Evolutionary conservation across 305 asterid genomes (phyloP).

Genomic region (Rubia occidens): DNA sequence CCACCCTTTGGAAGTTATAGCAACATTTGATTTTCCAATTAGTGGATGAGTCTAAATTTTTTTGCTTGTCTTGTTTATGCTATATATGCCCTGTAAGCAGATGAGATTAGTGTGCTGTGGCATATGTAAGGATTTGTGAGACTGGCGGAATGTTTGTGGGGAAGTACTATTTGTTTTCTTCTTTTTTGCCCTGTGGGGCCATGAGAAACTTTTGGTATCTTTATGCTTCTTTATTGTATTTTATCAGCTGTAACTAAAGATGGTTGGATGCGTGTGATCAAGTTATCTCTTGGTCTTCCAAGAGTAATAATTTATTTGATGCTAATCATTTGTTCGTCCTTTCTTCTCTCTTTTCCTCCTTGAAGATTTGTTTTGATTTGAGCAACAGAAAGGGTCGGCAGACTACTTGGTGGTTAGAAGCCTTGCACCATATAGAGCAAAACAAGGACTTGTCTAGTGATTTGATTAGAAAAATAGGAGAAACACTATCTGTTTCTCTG

Average conservation of each 20-base stretch:
- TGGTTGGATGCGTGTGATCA: not conserved
- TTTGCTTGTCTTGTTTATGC: not conserved
- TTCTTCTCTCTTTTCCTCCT: not conserved
- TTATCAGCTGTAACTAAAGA: not conserved
- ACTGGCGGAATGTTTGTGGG: not conserved
- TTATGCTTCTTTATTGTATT: not conserved
- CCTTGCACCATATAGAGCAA: conserved; percentile 73
- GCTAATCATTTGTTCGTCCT: not conserved
- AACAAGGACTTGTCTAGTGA: conserved; percentile 47
- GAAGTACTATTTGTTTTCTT: not conserved
- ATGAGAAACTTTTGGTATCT: not conserved
- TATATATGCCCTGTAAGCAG: not conserved
- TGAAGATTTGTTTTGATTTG: conserved; percentile 56
- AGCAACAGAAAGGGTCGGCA: conserved; percentile 43
- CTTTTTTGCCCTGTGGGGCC: not conserved
- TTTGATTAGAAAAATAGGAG: conserved; percentile 67
- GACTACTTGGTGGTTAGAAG: conserved; percentile 83
- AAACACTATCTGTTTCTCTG: conserved; percentile 60
- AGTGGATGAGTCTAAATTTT: not conserved
- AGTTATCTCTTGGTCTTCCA: not conserved
- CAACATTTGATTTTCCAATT: not conserved
- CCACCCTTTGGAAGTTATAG: not conserved
- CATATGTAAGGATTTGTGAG: not conserved
- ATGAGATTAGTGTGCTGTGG: not conserved
- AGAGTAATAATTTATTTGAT: not conserved